Evolutionary conservation across 352 stramenopile genomes (phyloP).

Genomic region (Globisporangium ultimum): DNA sequence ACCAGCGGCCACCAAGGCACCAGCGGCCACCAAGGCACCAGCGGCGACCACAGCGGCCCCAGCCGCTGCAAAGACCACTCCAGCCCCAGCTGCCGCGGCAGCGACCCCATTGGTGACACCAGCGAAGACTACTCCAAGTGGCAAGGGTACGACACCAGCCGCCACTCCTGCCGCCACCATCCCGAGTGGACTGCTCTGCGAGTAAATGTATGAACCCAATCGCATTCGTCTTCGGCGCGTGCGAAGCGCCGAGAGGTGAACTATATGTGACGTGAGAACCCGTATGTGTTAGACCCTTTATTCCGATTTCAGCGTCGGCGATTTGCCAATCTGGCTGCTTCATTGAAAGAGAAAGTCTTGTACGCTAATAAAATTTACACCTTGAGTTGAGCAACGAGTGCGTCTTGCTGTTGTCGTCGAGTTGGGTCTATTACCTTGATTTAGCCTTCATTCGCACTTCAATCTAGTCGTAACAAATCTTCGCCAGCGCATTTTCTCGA

Average conservation of each 20-base stretch:
- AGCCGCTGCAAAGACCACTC: conserved; percentile 16
- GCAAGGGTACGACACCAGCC: not conserved
- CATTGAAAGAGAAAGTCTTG: no score
- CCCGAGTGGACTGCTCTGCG: conserved; percentile 14
- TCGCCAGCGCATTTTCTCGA: no score
- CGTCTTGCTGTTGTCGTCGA: no score
- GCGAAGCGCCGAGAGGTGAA: not conserved
- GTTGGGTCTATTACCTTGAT: no score
- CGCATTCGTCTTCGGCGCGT: not conserved
- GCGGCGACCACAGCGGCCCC: conserved; percentile 14
- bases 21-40: conserved; percentile 7
- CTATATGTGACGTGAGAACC: not conserved
- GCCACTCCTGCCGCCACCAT: conserved; percentile 3
- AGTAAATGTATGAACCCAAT: conserved; percentile 7
- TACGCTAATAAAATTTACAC: no score
- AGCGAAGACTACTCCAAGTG: conserved; percentile 7
- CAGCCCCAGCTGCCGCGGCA: conserved; percentile 8
- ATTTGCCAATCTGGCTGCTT: no score
- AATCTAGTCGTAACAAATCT: no score
- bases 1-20: conserved; percentile 15
- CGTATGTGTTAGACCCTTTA: not conserved
- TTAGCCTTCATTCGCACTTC: no score
- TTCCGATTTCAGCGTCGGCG: no score
- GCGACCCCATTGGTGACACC: conserved; percentile 14
- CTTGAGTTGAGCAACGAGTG: no score